Conservation (phyloP, 2,329 filamentous ascomycete genomes). For the Botrytis hyacinthi region DNA sequence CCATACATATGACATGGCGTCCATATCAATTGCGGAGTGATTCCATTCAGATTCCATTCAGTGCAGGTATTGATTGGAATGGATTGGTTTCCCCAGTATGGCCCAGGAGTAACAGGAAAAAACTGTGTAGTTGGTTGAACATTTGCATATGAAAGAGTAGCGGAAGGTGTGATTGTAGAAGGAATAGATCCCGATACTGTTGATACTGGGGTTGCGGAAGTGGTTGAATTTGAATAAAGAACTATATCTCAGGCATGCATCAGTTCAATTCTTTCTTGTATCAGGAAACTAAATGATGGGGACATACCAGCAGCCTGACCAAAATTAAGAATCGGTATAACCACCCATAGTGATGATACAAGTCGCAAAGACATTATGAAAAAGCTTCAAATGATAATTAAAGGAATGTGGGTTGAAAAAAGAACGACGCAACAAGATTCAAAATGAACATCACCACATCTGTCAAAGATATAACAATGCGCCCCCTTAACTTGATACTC, state of each 20-base stretch:
- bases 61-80: slow-evolving; percentile 26
- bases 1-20: slow-evolving; percentile 25
- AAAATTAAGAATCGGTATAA: background rate
- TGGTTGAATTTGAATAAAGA: background rate
- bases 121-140: slow-evolving; percentile 9
- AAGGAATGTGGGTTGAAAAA: slow-evolving; percentile 12
- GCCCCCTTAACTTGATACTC: background rate
- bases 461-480: slow-evolving; percentile 2
- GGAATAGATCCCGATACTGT: background rate
- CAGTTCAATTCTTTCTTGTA: background rate
- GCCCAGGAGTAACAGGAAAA: slow-evolving; percentile 12
- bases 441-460: background rate
- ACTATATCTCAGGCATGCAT: background rate
- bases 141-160: background rate
- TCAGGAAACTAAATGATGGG: background rate
- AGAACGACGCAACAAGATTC: background rate
- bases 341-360: background rate
- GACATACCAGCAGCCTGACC: slow-evolving; percentile 8
- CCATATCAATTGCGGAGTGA: slow-evolving; percentile 15
- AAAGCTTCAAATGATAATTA: background rate
- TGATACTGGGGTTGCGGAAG: background rate
- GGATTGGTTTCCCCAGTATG: slow-evolving; percentile 24
- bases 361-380: background rate
- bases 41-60: slow-evolving; percentile 11
- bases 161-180: slow-evolving; percentile 23